Evolutionary conservation across 1,284 basidiomycete genomes (phyloP), one percentile per base, ranked within the genome.

Genomic region (Chiua sp.): DNA sequence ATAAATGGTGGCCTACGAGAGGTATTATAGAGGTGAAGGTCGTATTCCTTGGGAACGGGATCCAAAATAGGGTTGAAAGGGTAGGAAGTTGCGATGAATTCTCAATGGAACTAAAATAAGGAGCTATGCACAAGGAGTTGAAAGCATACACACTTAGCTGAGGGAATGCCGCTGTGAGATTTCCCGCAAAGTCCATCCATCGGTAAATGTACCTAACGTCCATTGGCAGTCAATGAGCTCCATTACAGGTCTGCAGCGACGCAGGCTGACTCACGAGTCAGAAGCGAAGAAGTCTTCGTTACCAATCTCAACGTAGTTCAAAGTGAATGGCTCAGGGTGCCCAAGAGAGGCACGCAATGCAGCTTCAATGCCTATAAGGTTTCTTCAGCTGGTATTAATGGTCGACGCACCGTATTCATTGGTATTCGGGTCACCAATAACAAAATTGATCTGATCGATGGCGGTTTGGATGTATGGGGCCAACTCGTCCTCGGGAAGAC

Each of bases 371-470:
- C 16, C 12, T 7, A 48, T 57, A 28, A 55, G n/a, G 56, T 33
- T 2, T 3, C 5, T n/a, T 26, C 20, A 5, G 16, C 13, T 12
- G 7, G 22, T 13, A 33, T 16, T 39, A 30, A 47, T 48, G 37
- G 48, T 51, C 7, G 30, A 47, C 56, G 7, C 42, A 61, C 59
- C 60, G 44, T 59, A 59, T 57, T 37, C 28, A 50, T 32, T 46
- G 26, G 44, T 32, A 18, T 74, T 65, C 5, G 82, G 76, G 60
- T 85, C 80, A 12, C 87, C 87, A 33, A 88, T 79, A 16, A 84
- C 86, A 67, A 89, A 91, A 67, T 90, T 86, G 59, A 90, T 88
- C 78, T 90, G 86, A 64, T 88, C 83, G 50, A 82, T 81, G 4
- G 87, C 87, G 64, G 87, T 82, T 67, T 88, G 83, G 50, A 90